Evolutionary conservation across 1,139 yeast genomes (phyloP).

Genomic region (Kodamaea sp.): DNA sequence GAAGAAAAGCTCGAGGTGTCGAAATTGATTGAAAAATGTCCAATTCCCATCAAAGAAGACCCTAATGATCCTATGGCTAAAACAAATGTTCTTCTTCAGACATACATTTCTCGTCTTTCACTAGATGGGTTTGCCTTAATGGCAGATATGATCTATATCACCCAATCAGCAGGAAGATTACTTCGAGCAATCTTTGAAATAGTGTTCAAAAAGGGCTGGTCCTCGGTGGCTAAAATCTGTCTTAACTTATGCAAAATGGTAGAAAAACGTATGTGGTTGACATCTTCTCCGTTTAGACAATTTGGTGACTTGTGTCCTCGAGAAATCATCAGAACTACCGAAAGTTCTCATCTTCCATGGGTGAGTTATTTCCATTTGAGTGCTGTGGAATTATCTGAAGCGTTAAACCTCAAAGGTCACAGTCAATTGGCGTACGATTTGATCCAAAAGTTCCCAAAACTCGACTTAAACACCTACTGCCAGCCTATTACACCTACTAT

Average conservation of each 20-base stretch:
- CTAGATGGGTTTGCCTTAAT: conserved; percentile 88
- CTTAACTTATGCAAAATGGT: conserved; percentile 78
- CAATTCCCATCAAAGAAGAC: conserved; percentile 80
- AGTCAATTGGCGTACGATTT: conserved; percentile 65
- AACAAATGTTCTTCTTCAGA: conserved; percentile 76
- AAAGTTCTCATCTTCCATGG: conserved; percentile 85
- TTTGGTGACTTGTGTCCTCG: conserved; percentile 63
- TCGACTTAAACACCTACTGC: conserved; percentile 56
- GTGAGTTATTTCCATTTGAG: conserved; percentile 67
- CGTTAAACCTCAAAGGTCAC: conserved; percentile 67
- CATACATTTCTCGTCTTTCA: conserved; percentile 73
- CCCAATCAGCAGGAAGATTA: conserved; percentile 91
- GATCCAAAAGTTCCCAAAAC: conserved; percentile 70
- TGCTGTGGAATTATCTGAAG: conserved; percentile 79
- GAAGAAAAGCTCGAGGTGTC: conserved; percentile 83
- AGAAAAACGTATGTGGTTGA: conserved; percentile 79
- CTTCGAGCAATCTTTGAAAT: conserved; percentile 85
- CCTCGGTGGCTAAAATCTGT: conserved; percentile 57
- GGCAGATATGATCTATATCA: conserved; percentile 91
- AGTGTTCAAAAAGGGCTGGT: conserved; percentile 71
- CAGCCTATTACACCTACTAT: conserved; percentile 79
- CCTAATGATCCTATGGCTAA: conserved; percentile 77
- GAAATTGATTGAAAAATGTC: conserved; percentile 72
- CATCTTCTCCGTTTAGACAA: conserved; percentile 86
- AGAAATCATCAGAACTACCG: conserved; percentile 73